Evolutionary conservation across 1,139 yeast species (phyloP), one percentile per base, ranked within the genome.

Genomic region (Yamadazyma buinensis): DNA sequence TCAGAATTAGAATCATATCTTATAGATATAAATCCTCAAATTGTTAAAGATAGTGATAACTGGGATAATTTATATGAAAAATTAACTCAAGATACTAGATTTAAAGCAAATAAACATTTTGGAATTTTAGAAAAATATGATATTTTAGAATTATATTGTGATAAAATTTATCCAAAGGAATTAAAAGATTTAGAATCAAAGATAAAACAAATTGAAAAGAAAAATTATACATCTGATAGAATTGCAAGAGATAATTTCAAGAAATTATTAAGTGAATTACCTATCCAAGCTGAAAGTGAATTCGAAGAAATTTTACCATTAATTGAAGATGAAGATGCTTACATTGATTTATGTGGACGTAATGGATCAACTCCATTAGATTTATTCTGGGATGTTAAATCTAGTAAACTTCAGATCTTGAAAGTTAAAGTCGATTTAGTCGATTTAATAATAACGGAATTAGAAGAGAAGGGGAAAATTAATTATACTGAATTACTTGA

Each of bases 351-450:
- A 28, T 71, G 88, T 40, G 95, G 95, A 0, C 71, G 90, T 39
- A 69, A 77, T 28, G 97, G 97, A 0, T 87, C 97, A 0, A 70
- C 80, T 1, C 84, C 95, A 0, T 52, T 83, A 24, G 95, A 88
- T 41, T 59, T 86, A 29, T 86, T 84, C 49, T 75, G 87, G 77
- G 96, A 90, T 54, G 53, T 74, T 1, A 71, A 83, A 2, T 90
- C 84, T 46, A 82, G 76, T 36, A 77, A 78, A 47, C 69, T 71
- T 23, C 75, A 80, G 38, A 52, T 67, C 3, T 51, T 84, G 29
- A 73, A 72, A 42, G 75, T 78, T 15, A 77, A 80, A 49, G 74
- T 75, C 37, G 87, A 82, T 36, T 55, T 80, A 32, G 73, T 80
- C 1, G 72, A 72, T 30, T 79, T 73, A 40, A 56, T 75, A 4